Base-by-base conservation (phyloP, 345 rosid species). In the Acer campestre region DNA sequence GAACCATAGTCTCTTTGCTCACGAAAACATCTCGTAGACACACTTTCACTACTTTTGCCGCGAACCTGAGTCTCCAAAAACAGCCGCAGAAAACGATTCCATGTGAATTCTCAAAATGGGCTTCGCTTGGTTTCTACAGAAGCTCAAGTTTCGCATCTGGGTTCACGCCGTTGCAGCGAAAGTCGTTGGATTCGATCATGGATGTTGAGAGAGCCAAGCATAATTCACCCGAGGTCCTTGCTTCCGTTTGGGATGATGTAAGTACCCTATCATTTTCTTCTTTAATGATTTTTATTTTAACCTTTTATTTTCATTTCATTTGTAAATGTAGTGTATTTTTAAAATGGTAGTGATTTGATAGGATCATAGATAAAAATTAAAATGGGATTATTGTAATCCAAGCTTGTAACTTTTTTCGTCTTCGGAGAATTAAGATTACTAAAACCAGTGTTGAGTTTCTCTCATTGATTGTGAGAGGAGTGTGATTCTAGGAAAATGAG, bases 211-310 rank as follows among this genome's bases (percentile, higher is more conserved):
- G 94, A 82, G 92, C 93, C 38, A 90, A 88, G 84, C 71, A 69
- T 13, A 84, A 89, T 66, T 90, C 97, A 0, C 75, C 97, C 1
- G 93, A 92, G 79, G 98, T 90, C 55, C 97, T 96, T 73, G 87
- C 92, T 76, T 88, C 97, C 1, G 81, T 85, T 74, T 94, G 98
- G 98, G 97, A 94, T 65, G 97, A 94, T 82, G 99, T 94, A 88
- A 82, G 98, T 91, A 90, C 22, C 64, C 31, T 53, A 61, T 46
- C 46, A 17, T 4, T 5, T 35, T 14, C 8, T 42, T 48, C 13
- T 66, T 42, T 42, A 42, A 18, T 8, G 35, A 31, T 35, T 2
- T 25, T 61, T 59, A 8, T 53, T 18, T 27, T 13, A 6, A 6
- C 23, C 65, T 35, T 18, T 8, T 4, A n/a, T 42, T 44, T n/a